Evolutionary conservation across 108 stramenopile species (phyloP).

Genomic region (Asterionellopsis glacialis): DNA sequence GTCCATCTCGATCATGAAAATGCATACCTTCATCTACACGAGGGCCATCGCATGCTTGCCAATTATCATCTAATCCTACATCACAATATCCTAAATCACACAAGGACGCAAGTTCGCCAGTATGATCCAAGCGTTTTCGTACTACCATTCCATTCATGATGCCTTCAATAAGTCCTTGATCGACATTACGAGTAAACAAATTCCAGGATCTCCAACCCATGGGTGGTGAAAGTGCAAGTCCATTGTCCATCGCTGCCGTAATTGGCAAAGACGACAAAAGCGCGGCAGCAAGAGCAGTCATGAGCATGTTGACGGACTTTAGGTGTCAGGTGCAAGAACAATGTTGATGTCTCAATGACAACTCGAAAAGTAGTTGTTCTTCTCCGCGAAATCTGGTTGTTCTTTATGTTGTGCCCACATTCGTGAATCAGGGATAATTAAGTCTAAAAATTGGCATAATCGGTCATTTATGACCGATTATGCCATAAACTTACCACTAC

Average conservation of each 20-base stretch:
- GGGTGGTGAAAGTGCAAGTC: conserved; percentile 25
- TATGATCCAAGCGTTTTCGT: conserved; percentile 12
- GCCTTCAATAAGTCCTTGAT: conserved; percentile 15
- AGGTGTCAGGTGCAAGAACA: no score
- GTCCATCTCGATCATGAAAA: conserved; percentile 35
- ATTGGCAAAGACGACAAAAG: no score
- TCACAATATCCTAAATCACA: conserved; percentile 39
- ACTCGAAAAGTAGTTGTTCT: no score
- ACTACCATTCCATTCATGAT: conserved; percentile 33
- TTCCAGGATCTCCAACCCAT: conserved; percentile 35
- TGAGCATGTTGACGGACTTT: no score
- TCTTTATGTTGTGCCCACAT: no score
- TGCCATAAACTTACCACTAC: no score
- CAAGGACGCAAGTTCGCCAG: conserved; percentile 12
- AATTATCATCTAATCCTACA: conserved; percentile 44
- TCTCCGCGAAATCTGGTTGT: no score
- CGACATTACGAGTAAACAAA: conserved; percentile 15
- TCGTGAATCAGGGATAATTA: no score
- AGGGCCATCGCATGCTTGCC: conserved; percentile 23
- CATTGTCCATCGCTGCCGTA: conserved; percentile 12
- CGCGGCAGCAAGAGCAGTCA: no score
- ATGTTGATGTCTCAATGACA: no score
- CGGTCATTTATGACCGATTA: no score
- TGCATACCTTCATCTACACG: conserved; percentile 10
- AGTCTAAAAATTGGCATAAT: no score